phyloP scores from a whole-genome alignment of 1,284 basidiomycete genomes.

The Phellinidium pouzarii region DNA sequence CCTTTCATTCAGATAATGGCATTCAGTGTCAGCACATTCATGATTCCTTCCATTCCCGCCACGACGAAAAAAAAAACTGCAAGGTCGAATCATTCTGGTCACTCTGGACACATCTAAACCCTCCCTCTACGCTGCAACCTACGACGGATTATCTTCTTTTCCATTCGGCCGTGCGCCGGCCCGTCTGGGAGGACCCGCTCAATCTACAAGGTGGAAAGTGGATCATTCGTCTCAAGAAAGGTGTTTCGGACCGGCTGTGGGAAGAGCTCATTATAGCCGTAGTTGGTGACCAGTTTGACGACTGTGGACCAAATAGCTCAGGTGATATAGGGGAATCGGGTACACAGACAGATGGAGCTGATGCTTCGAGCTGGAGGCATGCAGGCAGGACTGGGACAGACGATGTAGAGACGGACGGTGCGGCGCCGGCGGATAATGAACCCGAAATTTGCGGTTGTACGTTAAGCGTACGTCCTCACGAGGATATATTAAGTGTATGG shows the following conservation, averaged over 20 bases:
- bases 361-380: neutral
- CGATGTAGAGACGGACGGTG: conserved; percentile 18
- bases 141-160: conserved; percentile 85
- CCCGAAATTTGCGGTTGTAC: conserved; percentile 82
- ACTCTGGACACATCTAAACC: conserved; percentile 71
- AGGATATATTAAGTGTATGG: conserved; percentile 80
- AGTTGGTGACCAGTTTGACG: conserved; percentile 74
- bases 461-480: conserved; percentile 74
- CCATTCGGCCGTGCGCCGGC: conserved; percentile 71
- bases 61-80: no score
- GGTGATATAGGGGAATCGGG: conserved; percentile 7
- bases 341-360: neutral
- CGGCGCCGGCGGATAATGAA: conserved; percentile 4
- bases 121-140: conserved; percentile 64
- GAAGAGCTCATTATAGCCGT: conserved; percentile 74
- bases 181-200: conserved; percentile 87
- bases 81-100: conserved; percentile 84
- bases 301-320: conserved; percentile 34
- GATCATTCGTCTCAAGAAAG: conserved; percentile 82
- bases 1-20: no score
- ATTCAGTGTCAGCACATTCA: neutral
- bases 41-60: neutral
- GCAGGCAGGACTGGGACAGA: conserved; percentile 26
- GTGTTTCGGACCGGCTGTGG: conserved; percentile 76
- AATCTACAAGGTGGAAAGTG: conserved; percentile 88